Evolutionary conservation across 176 grass and related monocot species (phyloP), one percentile per base, ranked within the genome.

Genomic region (Oryza nivara): DNA sequence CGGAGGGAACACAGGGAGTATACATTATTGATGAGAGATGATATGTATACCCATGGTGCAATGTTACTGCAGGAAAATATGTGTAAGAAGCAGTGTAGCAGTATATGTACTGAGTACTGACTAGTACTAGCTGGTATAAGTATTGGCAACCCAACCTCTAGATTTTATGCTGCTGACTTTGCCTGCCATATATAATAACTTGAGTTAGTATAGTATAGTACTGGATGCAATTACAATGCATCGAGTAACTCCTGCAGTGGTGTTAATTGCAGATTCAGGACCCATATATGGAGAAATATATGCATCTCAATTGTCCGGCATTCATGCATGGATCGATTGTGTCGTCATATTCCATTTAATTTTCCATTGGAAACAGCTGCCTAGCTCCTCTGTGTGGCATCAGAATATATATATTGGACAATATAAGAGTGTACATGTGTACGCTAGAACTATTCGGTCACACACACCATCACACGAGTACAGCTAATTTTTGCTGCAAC

Each of bases 401-500:
- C 72, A 38, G 49, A 61, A 83, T 65, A 32, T 32, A 83, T 65
- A 32, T 32, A 80, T 70, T 87, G 67, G 79, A 69, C 78, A 71
- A 48, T 35, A 75, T 17, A 6, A 44, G 43, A 17, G 54, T 61
- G 34, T 83, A 58, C 19, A 20, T 58, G 54, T 58, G 54, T 20
- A 20, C 54, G 54, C 19, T 75, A 68, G 72, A 56, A 68, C 30
- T 5, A 52, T 49, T 54, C 72, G 28, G 51, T n/a, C 12, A 5
- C 12, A 51, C 30, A 2, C 19, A 51, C 51, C 61, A 20, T 34
- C 44, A 73, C 35, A n/a, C 3, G 7, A 11, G 7, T 81, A 72
- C 86, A 78, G 73, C 80, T 66, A 54, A 83, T 77, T 65, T 45
- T 64, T 28, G 72, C 38, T 82, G 72, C 75, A 17, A 71, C 32